Evolutionary conservation across 106 monocot species (phyloP), one percentile per base, ranked within the genome.

Genomic region (Posidonia australis): DNA sequence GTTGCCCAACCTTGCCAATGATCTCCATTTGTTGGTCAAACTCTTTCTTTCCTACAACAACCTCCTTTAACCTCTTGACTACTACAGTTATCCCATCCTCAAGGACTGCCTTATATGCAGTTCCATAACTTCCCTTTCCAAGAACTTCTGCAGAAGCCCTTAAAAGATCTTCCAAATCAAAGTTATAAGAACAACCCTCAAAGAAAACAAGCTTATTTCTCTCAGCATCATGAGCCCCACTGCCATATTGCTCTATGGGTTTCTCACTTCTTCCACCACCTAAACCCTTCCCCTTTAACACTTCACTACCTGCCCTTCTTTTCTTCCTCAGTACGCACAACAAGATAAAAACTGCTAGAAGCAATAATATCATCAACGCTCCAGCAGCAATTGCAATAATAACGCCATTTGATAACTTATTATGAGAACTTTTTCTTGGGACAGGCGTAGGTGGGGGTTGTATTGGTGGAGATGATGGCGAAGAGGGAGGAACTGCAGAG

Each of bases 1-100:
- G 90, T 65, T 71, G 81, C n/a, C 80, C 82, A 42, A 91, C 75
- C 51, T 69, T 78, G 54, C 90, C 90, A 12, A 91, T 79, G 46
- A 81, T 75, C 60, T 96, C 87, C 96, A 96, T 96, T 26, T 90
- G 96, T 62, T 96, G 96, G 45, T 91, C 96, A 70, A 98, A 98
- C 52, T 98, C 96, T 48, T 48, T 85, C 78, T 90, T 90, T 10
- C 87, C 87, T 22, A 81, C 84, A 10, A 87, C 73, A 42, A 91
- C 84, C 67, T 98, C 96, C 68, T 84, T 98, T 61, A 98, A 74
- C 56, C 96, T 80, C 69, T 98, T 98, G 21, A 98, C 96, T 10
- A 98, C 90, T 21, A 98, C 90, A 3, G 78, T 91, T 3, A 81
- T 85, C 13, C 90, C 90, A 74, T 98, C 96, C 47, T 98, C 96